Base-by-base conservation (phyloP, 345 rosid species). In the Brassica juncea region DNA sequence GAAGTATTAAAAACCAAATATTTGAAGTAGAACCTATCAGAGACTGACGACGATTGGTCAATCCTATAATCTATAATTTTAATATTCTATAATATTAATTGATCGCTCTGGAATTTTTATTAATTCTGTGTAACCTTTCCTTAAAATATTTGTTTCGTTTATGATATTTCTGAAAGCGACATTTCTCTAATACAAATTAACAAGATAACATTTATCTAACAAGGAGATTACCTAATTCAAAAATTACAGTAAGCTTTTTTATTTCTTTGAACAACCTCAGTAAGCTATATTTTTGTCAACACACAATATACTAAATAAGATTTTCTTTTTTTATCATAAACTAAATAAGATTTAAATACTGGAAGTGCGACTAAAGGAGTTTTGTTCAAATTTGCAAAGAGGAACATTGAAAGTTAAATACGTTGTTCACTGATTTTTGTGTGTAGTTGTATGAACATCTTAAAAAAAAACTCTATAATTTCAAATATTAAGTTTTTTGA, bases 11-110 rank as follows among this genome's bases (percentile, higher is more conserved):
- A 58, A 49, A n/a, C 3, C 0, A 3, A 32, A 49, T 23, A 28
- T 70, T 0, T 63, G 57, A 54, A 6, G 10, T 72, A 2, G 2
- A 66, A 47, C 42, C 23, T 66, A 58, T 66, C 37, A 58, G 42
- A 66, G 42, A 44, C 12, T 66, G 69, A 73, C 11, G 55, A 58
- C 12, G 60, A 59, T 52, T 78, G 60, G 44, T 52, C 59, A 34
- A 52, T 58, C 34, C 27, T 30, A 31, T 34, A 70, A n/a, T 52
- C 4, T 52, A 25, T 37, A 52, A 64, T 47, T 31, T 58, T 8
- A 10, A 10, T 58, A 72, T 39, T 78, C 61, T 66, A 72, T 61
- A 66, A 78, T 68, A 52, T 8, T 47, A 44, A 12, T 64, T 61
- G 66, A 61, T 49, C 1, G 5, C n/a, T 63, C 7, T 69, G 19